Base-by-base conservation (phyloP, 2,329 filamentous ascomycete genomes). In the Cytospora mali region DNA sequence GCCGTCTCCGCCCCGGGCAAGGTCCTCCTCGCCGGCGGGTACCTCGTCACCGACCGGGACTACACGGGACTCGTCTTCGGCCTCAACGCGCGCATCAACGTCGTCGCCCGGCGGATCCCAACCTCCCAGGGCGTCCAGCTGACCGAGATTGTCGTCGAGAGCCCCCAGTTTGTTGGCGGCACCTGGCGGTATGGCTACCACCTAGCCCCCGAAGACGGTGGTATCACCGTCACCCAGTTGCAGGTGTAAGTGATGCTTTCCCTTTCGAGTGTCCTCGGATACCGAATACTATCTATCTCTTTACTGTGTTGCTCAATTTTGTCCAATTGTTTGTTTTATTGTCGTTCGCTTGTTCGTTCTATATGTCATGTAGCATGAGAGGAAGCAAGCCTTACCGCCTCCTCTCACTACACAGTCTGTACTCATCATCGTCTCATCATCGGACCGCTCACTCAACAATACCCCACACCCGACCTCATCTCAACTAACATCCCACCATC, bases 1-100 rank as follows among this genome's bases (percentile, higher is more conserved):
- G 89, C 88, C 72, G 86, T 96, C 68, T 98, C 95, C 66, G 94
- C 95, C 25, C 95, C 95, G 21, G 95, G 95, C 69, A 99, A 99
- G 80, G 95, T 99, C 65, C 85, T 99, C 67, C 85, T 98, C 59
- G 92, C 94, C 4, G 95, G 95, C 67, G 95, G 95, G 66, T 99
- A 98, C 77, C 87, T 98, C 52, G 94, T 97, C 25, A 88, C 99
- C 52, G 94, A 98, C 79, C 87, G 91, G 65, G 81, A 84, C 65
- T 93, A 97, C 76, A 95, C 90, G 3, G 94, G 89, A 29, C 77
- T 92, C 60, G 84, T 92, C 65, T 84, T 89, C 71, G 87, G 87
- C 31, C 83, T 91, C 62, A 84, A 84, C 71, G 86, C 88, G 51
- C 80, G 88, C 67, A 88, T 91, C 77, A 88, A 88, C 68, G 83